Base-by-base conservation (phyloP, 257 asterid genomes). In the Lavandula angustifolia region DNA sequence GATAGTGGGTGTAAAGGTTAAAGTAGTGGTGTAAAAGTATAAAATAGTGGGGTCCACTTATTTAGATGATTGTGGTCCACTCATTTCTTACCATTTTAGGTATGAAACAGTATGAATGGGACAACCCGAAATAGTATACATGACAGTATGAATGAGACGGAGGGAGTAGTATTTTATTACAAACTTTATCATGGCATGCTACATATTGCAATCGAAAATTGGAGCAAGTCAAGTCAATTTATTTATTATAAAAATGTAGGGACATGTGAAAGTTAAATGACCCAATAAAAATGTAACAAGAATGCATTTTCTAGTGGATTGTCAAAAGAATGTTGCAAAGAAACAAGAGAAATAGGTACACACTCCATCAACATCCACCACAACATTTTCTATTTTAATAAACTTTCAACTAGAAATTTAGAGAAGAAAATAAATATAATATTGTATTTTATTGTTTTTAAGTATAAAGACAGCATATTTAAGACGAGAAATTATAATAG, bases 271-370 rank as follows among this genome's bases (percentile, higher is more conserved):
- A 22, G 49, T 49, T 62, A 68, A 68, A 55, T 63, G 68, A 49
- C 18, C 79, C 79, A 68, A 68, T 68, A 49, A 42, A 33, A 68
- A n/a, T 48, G 42, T n/a, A 38, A 63, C 79, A 74, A 68, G 68
- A 54, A 11, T 41, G 35, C 33, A 5, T 46, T 46, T 46, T 62
- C 3, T 62, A 37, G 66, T 67, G 60, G 65, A 52, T 62, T 38
- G 71, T 38, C 62, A 61, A 56, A 35, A 34, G 35, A 66, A 54
- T 47, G 44, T 32, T 34, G 65, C 48, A 54, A 52, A 47, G 5
- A 17, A 68, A 35, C 54, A 64, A 58, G 34, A 71, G 27, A 5
- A 31, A 50, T 60, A 50, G 54, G 74, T 22, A 50, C 16, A n/a
- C 18, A 46, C 59, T 68, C 51, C 61, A 37, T 32, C 53, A 41